Percentiles rank a stretch among this genome's conserved stretches.
phyloP scores from a whole-genome alignment of 345 rosid genomes.

The Aethionema arabicum region DNA sequence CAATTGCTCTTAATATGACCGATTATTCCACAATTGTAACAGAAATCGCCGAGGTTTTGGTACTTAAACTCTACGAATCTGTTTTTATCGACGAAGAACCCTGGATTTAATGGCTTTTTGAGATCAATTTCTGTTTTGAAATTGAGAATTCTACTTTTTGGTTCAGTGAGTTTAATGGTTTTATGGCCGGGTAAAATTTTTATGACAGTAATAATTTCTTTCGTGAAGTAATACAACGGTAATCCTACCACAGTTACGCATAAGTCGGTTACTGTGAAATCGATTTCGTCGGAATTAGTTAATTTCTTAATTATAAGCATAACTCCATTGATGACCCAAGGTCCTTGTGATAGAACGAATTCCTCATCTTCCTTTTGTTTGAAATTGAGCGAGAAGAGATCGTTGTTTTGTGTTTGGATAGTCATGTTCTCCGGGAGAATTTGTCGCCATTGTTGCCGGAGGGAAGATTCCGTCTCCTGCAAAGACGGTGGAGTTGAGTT shows the following conservation, averaged over 20 bases:
- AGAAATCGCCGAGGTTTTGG: not conserved
- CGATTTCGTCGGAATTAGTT: not conserved
- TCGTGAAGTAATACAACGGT: conserved; percentile 4
- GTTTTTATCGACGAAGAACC: not conserved
- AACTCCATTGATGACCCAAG: conserved; percentile 15
- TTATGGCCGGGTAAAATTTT: no score
- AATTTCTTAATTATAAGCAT: conserved; percentile 27
- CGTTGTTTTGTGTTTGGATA: not conserved
- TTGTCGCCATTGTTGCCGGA: conserved; percentile 28
- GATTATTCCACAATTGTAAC: conserved; percentile 33
- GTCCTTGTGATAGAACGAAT: not conserved
- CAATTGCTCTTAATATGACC: conserved; percentile 4
- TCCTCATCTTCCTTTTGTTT: conserved; percentile 12
- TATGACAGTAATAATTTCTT: not conserved
- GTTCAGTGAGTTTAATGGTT: no score
- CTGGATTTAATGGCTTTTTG: conserved; percentile 28
- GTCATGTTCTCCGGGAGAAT: conserved; percentile 24
- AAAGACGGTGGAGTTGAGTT: conserved; percentile 17
- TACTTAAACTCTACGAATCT: conserved; percentile 18
- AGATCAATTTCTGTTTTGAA: conserved; percentile 14
- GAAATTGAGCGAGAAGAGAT: conserved; percentile 19
- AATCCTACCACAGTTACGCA: not conserved
- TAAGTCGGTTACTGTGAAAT: conserved; percentile 22
- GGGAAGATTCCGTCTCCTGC: conserved; percentile 11
- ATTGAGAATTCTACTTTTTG: not conserved